phyloP scores from a whole-genome alignment of 163 green algal species.

The Smithsoniella earleae region DNA sequence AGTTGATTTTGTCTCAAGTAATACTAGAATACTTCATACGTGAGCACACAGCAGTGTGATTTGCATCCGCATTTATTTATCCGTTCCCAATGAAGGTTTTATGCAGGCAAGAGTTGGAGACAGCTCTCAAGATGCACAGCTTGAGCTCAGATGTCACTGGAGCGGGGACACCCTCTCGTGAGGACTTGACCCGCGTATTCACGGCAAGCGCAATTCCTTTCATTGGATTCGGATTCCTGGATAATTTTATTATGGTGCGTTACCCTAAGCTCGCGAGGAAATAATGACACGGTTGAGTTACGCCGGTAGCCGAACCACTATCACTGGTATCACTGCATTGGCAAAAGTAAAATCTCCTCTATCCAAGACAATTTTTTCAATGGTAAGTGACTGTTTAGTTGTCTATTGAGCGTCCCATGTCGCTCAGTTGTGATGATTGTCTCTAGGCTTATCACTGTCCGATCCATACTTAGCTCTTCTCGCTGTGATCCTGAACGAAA shows the following conservation, averaged over 20 bases:
- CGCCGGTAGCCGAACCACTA: too few relatives aligned
- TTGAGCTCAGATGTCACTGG: not conserved
- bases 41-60: not conserved
- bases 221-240: slow-evolving; percentile 44
- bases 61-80: not conserved
- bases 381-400: too few relatives aligned
- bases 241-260: slow-evolving; percentile 41
- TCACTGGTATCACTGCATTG: too few relatives aligned
- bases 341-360: too few relatives aligned
- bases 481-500: too few relatives aligned
- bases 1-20: not conserved
- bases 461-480: too few relatives aligned
- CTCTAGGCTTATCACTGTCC: too few relatives aligned
- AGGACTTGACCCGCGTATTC: slow-evolving; percentile 31
- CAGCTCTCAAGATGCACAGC: slow-evolving; percentile 12
- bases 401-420: too few relatives aligned
- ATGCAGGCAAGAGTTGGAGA: slow-evolving; percentile 18
- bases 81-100: not conserved
- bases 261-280: too few relatives aligned
- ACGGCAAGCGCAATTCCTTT: slow-evolving; percentile 44
- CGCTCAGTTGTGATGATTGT: too few relatives aligned
- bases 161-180: not conserved
- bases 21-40: not conserved
- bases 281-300: too few relatives aligned
- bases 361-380: too few relatives aligned